These are phyloP conservation scores for Debaryomycetaceae sp. DNA, from an alignment of 1,139 yeast species.

Conservation along the genomic window DNA sequence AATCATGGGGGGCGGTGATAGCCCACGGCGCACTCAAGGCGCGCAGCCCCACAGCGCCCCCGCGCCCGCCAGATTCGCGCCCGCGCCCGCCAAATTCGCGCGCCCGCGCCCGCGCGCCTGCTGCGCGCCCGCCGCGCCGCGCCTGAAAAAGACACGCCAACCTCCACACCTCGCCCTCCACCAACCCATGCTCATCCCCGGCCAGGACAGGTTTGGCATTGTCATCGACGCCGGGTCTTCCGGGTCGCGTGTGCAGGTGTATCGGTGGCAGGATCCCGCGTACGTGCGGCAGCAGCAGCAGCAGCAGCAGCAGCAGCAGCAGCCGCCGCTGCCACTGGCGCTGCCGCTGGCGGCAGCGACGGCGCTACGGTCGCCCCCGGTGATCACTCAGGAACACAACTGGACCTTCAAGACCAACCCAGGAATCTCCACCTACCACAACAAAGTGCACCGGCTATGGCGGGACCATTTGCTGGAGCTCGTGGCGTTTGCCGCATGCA, in stretches of 20 bases:
- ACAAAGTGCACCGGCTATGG: conserved; percentile 49
- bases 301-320: no score
- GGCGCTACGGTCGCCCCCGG: conserved; percentile 53
- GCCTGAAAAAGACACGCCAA: background rate
- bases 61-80: background rate
- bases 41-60: background rate
- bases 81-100: background rate
- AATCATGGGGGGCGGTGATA: conserved; percentile 17
- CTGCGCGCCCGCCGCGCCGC: background rate
- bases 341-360: no score
- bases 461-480: conserved; percentile 52
- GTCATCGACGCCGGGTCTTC: conserved; percentile 82
- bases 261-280: conserved; percentile 56
- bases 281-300: conserved; percentile 16
- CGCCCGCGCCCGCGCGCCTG: background rate
- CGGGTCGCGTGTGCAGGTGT: conserved; percentile 70
- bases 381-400: conserved; percentile 50
- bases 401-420: conserved; percentile 66
- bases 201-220: conserved; percentile 49
- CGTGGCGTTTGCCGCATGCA: conserved; percentile 51
- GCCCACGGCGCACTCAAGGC: background rate
- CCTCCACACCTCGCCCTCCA: background rate
- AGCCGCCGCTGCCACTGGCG: no score
- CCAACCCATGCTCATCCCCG: conserved; percentile 10
- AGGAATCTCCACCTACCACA: conserved; percentile 61